These are phyloP conservation scores for Penicillium turbatum DNA, from an alignment of 495 filamentous ascomycete genomes.

Conservation along the genomic window DNA sequence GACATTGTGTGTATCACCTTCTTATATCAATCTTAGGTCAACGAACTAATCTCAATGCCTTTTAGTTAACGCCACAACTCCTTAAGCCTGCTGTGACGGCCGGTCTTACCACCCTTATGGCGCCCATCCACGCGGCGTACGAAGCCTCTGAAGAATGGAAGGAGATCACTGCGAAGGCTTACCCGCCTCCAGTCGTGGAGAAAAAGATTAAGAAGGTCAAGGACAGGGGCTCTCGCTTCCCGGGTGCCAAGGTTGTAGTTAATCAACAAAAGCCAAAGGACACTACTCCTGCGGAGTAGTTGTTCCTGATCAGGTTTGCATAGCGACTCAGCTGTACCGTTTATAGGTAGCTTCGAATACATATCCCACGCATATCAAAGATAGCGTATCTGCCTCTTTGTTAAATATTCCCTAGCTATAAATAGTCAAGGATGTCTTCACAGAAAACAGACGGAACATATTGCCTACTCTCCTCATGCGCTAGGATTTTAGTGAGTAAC, in stretches of 20 bases:
- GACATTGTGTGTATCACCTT: constrained; percentile 61
- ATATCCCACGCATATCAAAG: no score
- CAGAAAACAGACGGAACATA: no score
- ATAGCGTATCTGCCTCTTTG: no score
- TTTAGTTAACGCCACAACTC: constrained; percentile 51
- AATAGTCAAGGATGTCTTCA: no score
- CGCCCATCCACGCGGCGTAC: constrained; percentile 70
- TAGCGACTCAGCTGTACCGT: no score
- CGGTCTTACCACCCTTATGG: constrained; percentile 66
- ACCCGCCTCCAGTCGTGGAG: constrained; percentile 60
- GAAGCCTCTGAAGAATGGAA: constrained; percentile 73
- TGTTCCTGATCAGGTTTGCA: no score
- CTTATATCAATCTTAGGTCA: constrained; percentile 32
- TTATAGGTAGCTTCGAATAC: no score
- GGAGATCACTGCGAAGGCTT: constrained; percentile 72
- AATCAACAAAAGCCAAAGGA: no score
- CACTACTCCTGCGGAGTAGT: no score
- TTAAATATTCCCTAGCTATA: no score
- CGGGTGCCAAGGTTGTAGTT: constrained; percentile 31
- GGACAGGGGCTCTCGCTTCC: constrained; percentile 69
- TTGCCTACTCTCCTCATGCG: no score
- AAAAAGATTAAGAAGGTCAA: constrained; percentile 79
- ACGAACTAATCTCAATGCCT: constrained; percentile 58
- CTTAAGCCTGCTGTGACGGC: constrained; percentile 73
- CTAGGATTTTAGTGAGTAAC: no score